Percentiles rank a stretch among this genome's conserved stretches.
Conservation (phyloP, 2,329 filamentous ascomycete species). For the Blumeria hordei region DNA sequence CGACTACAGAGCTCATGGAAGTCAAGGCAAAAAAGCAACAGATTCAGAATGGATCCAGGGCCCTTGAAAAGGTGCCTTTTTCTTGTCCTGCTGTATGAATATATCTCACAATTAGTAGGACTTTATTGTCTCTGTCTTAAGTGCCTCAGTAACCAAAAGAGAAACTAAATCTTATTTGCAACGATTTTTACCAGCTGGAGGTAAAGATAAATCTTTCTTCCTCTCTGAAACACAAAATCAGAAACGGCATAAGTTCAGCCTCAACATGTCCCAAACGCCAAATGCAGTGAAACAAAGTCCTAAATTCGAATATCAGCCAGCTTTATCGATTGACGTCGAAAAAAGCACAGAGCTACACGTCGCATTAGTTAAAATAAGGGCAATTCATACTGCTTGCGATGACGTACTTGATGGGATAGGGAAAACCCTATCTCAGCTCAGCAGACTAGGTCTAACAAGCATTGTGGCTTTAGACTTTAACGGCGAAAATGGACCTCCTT, state of each 20-base stretch:
- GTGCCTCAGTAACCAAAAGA: constrained; percentile 72
- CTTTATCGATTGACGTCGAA: constrained; percentile 9
- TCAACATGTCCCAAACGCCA: constrained; percentile 34
- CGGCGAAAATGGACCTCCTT: constrained; percentile 13
- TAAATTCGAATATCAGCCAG: constrained; percentile 29
- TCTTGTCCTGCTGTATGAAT: background rate
- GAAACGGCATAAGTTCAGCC: constrained; percentile 24
- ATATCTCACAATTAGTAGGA: constrained; percentile 29
- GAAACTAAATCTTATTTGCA: constrained; percentile 83
- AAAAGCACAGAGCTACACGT: constrained; percentile 32
- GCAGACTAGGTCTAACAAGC: constrained; percentile 56
- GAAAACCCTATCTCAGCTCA: constrained; percentile 62
- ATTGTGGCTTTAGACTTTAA: constrained; percentile 61
- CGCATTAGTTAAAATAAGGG: constrained; percentile 64
- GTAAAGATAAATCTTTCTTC: constrained; percentile 6
- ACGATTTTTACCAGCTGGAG: constrained; percentile 33
- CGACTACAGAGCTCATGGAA: constrained; percentile 12
- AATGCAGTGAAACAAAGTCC: constrained; percentile 33
- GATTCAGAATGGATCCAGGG: constrained; percentile 23
- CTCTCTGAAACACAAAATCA: background rate
- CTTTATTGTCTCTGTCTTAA: constrained; percentile 65
- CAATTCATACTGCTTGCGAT: constrained; percentile 46
- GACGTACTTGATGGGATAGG: constrained; percentile 49
- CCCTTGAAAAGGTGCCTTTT: constrained; percentile 21
- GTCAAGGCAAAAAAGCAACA: constrained; percentile 13